Evolutionary conservation across 805 yeast species (phyloP), one percentile per base, ranked within the genome.

Genomic region (Blastobotrys muscicola): DNA sequence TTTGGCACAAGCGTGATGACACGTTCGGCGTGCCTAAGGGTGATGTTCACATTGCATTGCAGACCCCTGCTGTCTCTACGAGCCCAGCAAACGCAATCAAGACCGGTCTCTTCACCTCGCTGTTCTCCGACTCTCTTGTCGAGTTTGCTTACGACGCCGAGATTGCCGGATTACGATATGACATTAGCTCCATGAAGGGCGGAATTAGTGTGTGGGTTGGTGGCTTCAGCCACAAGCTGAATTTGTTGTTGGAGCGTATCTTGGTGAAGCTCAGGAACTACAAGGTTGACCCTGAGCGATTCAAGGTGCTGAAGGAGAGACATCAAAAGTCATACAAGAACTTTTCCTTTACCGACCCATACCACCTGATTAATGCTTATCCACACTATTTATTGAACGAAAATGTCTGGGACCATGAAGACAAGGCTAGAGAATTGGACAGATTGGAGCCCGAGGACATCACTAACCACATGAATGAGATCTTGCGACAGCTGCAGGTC

Each of bases 1-100:
- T 85, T 32, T 90, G 97, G 97, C 85, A 70, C 61, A 90, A 90
- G 60, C 82, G 82, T 53, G 95, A 90, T 65, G 95, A 90, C 52
- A 77, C 80, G 41, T 84, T 90, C 58, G 77, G 82, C 69, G 83
- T 85, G 12, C 98, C 97, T 40, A 84, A 89, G 64, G 92, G 92
- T 0, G 69, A 75, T 39, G 75, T 87, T 29, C 74, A 75, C 33
- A 59, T 85, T 42, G 68, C 74, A 34, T 70, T 90, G 50, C 80
- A 78, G 48, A 64, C 50, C 35, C 94, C 95, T 1, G 68, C 72
- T 9, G 69, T 82, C 0, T 73, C 73, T 39, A 64, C 74, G 1
- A 75, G 81, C n/a, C 77, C 85, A 2, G 61, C 71, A 26, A 70
- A 76, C 39, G 67, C 78, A 2, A 74, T 82, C 34, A 64, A 74